phyloP scores from a whole-genome alignment of 169 alveolate species.

The Plasmodium fragile region DNA sequence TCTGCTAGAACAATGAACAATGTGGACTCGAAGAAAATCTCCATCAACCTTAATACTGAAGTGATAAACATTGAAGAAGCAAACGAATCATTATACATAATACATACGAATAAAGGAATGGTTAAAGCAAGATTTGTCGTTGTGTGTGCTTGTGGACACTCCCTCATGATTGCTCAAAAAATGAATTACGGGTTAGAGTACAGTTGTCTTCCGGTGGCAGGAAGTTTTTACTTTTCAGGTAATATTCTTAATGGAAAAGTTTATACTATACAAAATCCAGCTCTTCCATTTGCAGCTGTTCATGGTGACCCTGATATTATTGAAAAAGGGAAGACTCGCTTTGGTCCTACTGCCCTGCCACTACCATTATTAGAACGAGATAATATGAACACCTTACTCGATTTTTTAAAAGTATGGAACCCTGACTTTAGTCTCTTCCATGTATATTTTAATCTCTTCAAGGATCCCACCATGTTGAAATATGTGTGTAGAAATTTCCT shows the following conservation, averaged over 20 bases:
- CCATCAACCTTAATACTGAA: slow-evolving; percentile 80
- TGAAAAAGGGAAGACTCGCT: slow-evolving; percentile 82
- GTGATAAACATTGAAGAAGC: slow-evolving; percentile 79
- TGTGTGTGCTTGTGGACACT: slow-evolving; percentile 90
- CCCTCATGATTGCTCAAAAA: slow-evolving; percentile 88
- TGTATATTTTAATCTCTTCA: slow-evolving; percentile 84
- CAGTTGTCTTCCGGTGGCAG: slow-evolving; percentile 90
- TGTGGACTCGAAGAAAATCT: slow-evolving; percentile 70
- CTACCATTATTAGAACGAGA: slow-evolving; percentile 89
- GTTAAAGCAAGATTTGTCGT: slow-evolving; percentile 86
- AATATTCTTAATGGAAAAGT: slow-evolving; percentile 87
- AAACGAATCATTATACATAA: slow-evolving; percentile 72
- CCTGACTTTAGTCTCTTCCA: slow-evolving; percentile 82
- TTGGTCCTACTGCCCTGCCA: slow-evolving; percentile 92
- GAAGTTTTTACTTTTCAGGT: slow-evolving; percentile 89
- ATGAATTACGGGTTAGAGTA: slow-evolving; percentile 88
- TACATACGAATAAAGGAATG: slow-evolving; percentile 80
- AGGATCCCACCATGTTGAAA: slow-evolving; percentile 83
- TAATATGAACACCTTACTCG: slow-evolving; percentile 84
- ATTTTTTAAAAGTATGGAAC: slow-evolving; percentile 82
- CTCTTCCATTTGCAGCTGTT: slow-evolving; percentile 90
- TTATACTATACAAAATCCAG: slow-evolving; percentile 90
- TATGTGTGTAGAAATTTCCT: slow-evolving; percentile 86
- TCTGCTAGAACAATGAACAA: slow-evolving; percentile 66
- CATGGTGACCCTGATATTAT: slow-evolving; percentile 92